phyloP scores from a whole-genome alignment of 805 yeast species.

The Zygosaccharomyces pseudorouxii region DNA sequence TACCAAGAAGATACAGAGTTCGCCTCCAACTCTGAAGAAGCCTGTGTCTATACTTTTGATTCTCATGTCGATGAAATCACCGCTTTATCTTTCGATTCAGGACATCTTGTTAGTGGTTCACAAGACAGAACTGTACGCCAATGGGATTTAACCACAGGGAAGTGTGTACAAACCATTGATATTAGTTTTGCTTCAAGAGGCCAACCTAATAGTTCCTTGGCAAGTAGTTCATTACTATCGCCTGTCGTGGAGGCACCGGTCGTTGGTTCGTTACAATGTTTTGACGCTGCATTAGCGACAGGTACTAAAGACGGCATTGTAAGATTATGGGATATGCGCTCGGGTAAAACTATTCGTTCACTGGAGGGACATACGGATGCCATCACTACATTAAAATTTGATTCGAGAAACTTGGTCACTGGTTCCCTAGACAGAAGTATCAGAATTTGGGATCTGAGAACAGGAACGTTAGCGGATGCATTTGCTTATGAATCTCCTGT shows the following conservation, averaged over 20 bases:
- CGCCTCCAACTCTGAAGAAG: constrained; percentile 22
- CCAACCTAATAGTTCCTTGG: constrained; percentile 9
- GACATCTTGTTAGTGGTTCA: constrained; percentile 62
- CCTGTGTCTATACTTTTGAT: constrained; percentile 48
- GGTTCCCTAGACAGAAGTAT: constrained; percentile 61
- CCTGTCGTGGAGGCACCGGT: constrained; percentile 35
- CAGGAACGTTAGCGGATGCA: constrained; percentile 57
- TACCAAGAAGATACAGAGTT: constrained; percentile 24
- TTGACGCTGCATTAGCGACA: constrained; percentile 71
- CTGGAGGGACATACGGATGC: constrained; percentile 67
- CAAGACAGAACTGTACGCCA: constrained; percentile 67
- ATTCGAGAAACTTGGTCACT: constrained; percentile 56
- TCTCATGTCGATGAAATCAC: constrained; percentile 66
- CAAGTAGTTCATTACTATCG: constrained; percentile 11
- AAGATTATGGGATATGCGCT: constrained; percentile 70
- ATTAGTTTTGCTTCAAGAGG: constrained; percentile 36
- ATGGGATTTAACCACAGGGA: constrained; percentile 67
- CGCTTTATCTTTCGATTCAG: constrained; percentile 51
- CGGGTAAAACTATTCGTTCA: constrained; percentile 59
- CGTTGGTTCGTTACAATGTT: constrained; percentile 65
- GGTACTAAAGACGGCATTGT: constrained; percentile 76
- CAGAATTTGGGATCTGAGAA: constrained; percentile 69
- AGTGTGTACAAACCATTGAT: constrained; percentile 66
- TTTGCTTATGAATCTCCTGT: constrained; percentile 58
- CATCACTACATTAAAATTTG: constrained; percentile 63